Evolutionary conservation across 2,329 filamentous ascomycete genomes (phyloP), one percentile per base, ranked within the genome.

Genomic region (Calonectria pseudoturangicola): DNA sequence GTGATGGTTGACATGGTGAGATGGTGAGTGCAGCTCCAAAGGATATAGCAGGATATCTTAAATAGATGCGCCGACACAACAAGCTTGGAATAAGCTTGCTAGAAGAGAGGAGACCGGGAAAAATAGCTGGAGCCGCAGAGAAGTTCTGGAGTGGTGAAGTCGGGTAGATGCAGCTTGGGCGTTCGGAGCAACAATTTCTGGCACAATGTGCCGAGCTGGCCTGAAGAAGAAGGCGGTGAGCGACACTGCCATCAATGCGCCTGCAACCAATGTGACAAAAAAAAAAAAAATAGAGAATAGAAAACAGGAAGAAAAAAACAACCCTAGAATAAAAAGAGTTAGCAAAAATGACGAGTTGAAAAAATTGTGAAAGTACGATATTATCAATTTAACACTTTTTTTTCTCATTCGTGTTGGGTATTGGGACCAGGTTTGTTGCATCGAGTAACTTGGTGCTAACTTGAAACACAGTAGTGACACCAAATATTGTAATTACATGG

Each of bases 1-100:
- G 95, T 94, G 81, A 97, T 93, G 25, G 95, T 97, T 70, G 95
- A 96, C 95, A 98, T 98, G 60, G 70, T 74, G 56, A 25, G 51
- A 48, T 8, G 56, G 30, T 25, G 48, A 47, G 39, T 30, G 25
- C 10, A 27, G 47, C 16, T 69, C 16, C 18, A 9, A 64, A 28
- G 21, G 54, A 62, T 28, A 8, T 7, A 28, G 18, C 21, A n/a
- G 9, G 30, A 3, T 33, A 28, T 56, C 41, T 36, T 39, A n/a
- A n/a, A 36, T 30, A 58, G 21, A 33, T 39, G 30, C 13, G 41
- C 48, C 27, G 62, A 43, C 18, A 18, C 41, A 27, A 41, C 39
- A 7, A 28, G 36, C 27, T 7, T 48, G 33, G 15, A 39, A 4
- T 10, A 41, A 25, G n/a, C 56, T 60, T 45, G 63, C 13, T 33